phyloP scores from a whole-genome alignment of 1,284 basidiomycete species.

The Mycena citricolor region DNA sequence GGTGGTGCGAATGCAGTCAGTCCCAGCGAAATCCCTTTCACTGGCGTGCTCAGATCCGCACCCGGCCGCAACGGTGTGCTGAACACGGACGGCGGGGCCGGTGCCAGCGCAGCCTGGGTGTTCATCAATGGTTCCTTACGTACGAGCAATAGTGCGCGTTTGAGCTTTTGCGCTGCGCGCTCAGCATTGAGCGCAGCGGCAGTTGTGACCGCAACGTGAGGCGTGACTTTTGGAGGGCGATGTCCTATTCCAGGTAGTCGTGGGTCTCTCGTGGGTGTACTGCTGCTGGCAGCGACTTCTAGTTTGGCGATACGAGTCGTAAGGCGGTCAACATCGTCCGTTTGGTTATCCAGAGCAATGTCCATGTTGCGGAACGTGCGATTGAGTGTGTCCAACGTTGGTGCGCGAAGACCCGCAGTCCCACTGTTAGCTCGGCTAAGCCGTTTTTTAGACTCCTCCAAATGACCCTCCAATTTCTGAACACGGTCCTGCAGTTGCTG shows the following conservation, averaged over 20 bases:
- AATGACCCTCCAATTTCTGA: conserved; percentile 74
- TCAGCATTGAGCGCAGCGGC: conserved; percentile 80
- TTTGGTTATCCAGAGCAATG: conserved; percentile 62
- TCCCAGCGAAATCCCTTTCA: conserved; percentile 5
- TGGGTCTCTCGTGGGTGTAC: conserved; percentile 43
- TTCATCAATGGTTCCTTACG: conserved; percentile 68
- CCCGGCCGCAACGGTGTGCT: conserved; percentile 34
- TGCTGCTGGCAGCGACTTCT: conserved; percentile 37
- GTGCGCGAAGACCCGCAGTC: conserved; percentile 63
- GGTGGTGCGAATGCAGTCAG: conserved; percentile 18
- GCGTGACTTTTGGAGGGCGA: conserved; percentile 50
- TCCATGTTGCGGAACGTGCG: conserved; percentile 85
- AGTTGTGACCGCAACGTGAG: conserved; percentile 66
- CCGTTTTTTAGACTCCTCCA: conserved; percentile 70
- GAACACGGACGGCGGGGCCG: conserved; percentile 42
- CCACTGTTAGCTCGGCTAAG: conserved; percentile 64
- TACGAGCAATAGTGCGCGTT: conserved; percentile 60
- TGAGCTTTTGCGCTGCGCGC: conserved; percentile 66
- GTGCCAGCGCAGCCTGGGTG: conserved; percentile 45
- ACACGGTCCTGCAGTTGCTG: conserved; percentile 70
- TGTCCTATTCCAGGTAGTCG: conserved; percentile 38
- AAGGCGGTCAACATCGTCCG: conserved; percentile 56
- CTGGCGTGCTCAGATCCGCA: conserved; percentile 10
- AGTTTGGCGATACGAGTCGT: conserved; percentile 56
- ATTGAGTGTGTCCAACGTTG: conserved; percentile 81